These are phyloP conservation scores for Globisporangium megalacanthum DNA, from an alignment of 352 stramenopile genomes.

Conservation along the genomic window DNA sequence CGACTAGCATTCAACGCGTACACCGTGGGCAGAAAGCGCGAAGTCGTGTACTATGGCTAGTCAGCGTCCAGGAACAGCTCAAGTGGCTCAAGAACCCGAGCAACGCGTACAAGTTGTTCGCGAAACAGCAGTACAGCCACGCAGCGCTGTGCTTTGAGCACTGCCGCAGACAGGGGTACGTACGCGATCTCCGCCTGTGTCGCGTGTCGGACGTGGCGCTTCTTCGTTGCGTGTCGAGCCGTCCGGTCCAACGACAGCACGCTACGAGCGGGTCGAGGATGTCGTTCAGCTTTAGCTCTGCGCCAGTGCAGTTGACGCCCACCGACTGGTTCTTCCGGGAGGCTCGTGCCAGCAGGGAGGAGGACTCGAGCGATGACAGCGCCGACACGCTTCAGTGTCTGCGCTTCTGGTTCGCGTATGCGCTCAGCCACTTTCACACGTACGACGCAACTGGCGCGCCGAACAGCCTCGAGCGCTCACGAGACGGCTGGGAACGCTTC, in stretches of 20 bases:
- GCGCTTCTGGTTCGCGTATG: constrained; percentile 54
- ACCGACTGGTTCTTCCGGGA: constrained; percentile 16
- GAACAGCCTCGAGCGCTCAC: constrained; percentile 35
- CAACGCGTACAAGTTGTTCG: constrained; percentile 38
- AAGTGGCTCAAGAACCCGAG: constrained; percentile 51
- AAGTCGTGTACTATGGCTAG: constrained; percentile 26
- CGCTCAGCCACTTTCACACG: constrained; percentile 39
- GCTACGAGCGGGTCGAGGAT: constrained; percentile 27
- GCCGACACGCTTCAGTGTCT: constrained; percentile 18
- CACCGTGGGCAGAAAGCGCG: constrained; percentile 38
- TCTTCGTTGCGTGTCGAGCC: background rate
- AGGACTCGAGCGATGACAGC: background rate
- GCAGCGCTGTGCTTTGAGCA: constrained; percentile 46
- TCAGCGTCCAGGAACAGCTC: constrained; percentile 23
- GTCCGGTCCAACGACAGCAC: background rate
- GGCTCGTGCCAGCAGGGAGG: background rate
- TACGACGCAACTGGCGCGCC: constrained; percentile 46
- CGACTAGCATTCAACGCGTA: constrained; percentile 32
- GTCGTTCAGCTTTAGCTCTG: constrained; percentile 48
- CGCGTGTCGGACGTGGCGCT: background rate
- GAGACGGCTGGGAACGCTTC: constrained; percentile 37
- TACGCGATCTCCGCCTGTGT: constrained; percentile 4
- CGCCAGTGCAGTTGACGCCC: constrained; percentile 18
- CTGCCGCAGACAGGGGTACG: constrained; percentile 40
- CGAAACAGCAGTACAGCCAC: constrained; percentile 25